Conservation (phyloP, 352 stramenopile species). For the Phytophthora palmivora region DNA sequence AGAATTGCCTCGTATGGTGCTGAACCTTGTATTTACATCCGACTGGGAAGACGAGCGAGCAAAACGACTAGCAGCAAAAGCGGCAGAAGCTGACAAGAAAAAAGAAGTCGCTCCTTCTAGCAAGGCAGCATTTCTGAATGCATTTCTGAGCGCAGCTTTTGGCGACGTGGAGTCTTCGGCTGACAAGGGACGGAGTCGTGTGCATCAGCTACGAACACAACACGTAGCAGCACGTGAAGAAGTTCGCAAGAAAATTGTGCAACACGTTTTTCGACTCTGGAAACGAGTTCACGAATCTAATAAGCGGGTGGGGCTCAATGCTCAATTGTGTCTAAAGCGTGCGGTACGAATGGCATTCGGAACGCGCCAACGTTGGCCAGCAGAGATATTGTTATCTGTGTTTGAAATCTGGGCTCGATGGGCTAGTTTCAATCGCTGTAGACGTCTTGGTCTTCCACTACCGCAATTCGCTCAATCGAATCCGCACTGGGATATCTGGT, state of each 20-base stretch:
- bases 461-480: constrained; percentile 52
- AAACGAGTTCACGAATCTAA: constrained; percentile 55
- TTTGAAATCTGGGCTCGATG: constrained; percentile 79
- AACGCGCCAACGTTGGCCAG: constrained; percentile 59
- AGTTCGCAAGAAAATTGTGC: constrained; percentile 72
- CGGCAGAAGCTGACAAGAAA: constrained; percentile 19
- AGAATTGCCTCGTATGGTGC: constrained; percentile 58
- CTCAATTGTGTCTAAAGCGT: constrained; percentile 78
- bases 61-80: constrained; percentile 18
- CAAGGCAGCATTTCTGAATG: constrained; percentile 34
- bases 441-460: constrained; percentile 51
- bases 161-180: constrained; percentile 44
- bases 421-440: constrained; percentile 61
- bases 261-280: constrained; percentile 72
- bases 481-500: constrained; percentile 75
- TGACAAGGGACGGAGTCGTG: constrained; percentile 23
- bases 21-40: constrained; percentile 80
- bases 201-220: constrained; percentile 47
- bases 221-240: constrained; percentile 53
- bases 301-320: constrained; percentile 62
- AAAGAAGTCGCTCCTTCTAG: constrained; percentile 9
- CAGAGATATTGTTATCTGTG: constrained; percentile 64
- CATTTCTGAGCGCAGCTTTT: constrained; percentile 68
- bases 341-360: constrained; percentile 69
- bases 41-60: constrained; percentile 48